These are phyloP conservation scores for Thuidium tamariscinum DNA, from an alignment of 225 moss, liverwort and hornwort genomes.

Conservation along the genomic window DNA sequence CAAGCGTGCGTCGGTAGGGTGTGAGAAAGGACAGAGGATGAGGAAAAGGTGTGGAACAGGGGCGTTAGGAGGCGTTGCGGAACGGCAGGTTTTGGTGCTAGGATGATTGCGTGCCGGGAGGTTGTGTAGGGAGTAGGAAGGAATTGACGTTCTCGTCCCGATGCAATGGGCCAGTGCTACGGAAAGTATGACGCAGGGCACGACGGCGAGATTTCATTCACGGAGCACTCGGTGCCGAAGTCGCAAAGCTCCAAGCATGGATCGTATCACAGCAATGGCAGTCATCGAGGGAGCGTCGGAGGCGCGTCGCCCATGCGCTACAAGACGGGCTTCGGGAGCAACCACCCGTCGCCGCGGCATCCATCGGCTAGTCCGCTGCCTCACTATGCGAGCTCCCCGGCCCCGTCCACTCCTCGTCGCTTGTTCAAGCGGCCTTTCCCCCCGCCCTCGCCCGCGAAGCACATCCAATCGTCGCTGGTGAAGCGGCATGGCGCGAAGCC, in stretches of 20 bases:
- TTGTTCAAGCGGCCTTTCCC: slow-evolving; percentile 79
- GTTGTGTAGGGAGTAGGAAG: background rate
- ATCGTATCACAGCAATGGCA: slow-evolving; percentile 44
- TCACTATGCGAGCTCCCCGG: slow-evolving; percentile 62
- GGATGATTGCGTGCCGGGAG: background rate
- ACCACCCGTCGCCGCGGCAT: slow-evolving; percentile 59
- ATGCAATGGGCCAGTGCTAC: slow-evolving; percentile 99
- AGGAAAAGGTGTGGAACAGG: background rate
- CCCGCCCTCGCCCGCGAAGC: slow-evolving; percentile 90
- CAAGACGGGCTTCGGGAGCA: slow-evolving; percentile 47
- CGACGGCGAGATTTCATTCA: slow-evolving; percentile 45
- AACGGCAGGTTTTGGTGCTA: background rate
- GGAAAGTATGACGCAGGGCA: slow-evolving; percentile 54
- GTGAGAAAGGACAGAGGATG: background rate
- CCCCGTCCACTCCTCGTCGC: slow-evolving; percentile 76
- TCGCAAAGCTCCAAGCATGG: slow-evolving; percentile 34
- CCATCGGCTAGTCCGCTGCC: slow-evolving; percentile 75
- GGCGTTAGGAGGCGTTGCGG: background rate
- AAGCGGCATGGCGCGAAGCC: slow-evolving; percentile 87
- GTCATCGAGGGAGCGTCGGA: slow-evolving; percentile 44
- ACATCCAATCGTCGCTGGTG: slow-evolving; percentile 78
- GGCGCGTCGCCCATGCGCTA: slow-evolving; percentile 68
- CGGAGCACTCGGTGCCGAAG: slow-evolving; percentile 39
- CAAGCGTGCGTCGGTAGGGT: background rate
- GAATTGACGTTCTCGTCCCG: background rate